phyloP scores from a whole-genome alignment of 495 filamentous ascomycete species.

The Hypoxylon fuscum region DNA sequence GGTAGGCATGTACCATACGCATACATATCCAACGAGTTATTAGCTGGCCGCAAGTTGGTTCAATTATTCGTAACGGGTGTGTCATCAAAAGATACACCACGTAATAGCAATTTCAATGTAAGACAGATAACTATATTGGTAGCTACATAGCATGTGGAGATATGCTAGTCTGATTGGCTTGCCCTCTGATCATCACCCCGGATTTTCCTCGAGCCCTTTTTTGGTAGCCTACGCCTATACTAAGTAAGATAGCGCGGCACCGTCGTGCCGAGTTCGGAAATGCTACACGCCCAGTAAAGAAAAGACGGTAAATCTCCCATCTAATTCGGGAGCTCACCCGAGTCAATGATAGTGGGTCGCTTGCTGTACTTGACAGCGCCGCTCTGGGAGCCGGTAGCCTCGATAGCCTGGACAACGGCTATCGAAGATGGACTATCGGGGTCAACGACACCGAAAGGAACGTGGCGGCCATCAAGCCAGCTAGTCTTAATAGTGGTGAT shows the following conservation, averaged over 20 bases:
- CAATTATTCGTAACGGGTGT: too few species aligned
- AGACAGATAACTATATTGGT: too few species aligned
- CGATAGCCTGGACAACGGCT: slow-evolving; percentile 74
- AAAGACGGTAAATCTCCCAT: not conserved
- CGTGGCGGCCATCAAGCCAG: slow-evolving; percentile 82
- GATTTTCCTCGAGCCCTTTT: slow-evolving; percentile 11
- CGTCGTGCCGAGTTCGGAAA: slow-evolving; percentile 23
- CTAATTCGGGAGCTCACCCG: slow-evolving; percentile 66
- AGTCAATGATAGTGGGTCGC: slow-evolving; percentile 73
- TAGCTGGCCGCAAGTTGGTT: too few species aligned
- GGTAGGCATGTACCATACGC: too few species aligned
- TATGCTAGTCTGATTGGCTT: slow-evolving; percentile 15
- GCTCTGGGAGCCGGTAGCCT: slow-evolving; percentile 70
- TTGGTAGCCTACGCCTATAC: slow-evolving; percentile 21
- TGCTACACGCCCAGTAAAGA: slow-evolving; percentile 26
- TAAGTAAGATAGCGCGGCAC: slow-evolving; percentile 19
- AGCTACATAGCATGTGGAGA: slow-evolving; percentile 27
- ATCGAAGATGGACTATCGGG: slow-evolving; percentile 63
- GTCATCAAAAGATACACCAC: too few species aligned
- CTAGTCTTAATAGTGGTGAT: slow-evolving; percentile 75
- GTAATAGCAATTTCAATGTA: too few species aligned
- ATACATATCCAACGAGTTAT: too few species aligned
- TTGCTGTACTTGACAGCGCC: slow-evolving; percentile 69
- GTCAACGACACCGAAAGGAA: slow-evolving; percentile 82
- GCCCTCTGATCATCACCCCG: slow-evolving; percentile 6